Base-by-base conservation (phyloP, 2,329 filamentous ascomycete genomes). In the Talaromyces verruculosus region DNA sequence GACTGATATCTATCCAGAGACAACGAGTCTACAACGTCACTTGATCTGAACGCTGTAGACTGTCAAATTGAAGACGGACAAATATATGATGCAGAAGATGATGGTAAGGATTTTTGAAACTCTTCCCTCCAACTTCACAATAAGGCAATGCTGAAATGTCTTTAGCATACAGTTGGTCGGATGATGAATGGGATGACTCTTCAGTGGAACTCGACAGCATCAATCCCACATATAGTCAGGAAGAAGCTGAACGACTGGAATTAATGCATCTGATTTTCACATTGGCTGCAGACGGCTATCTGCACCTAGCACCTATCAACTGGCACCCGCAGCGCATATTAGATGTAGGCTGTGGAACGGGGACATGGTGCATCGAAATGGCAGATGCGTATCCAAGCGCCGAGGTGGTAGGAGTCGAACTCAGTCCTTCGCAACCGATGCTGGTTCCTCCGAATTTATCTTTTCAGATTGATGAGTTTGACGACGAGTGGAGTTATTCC, bases 381-480 rank as follows among this genome's bases (percentile, higher is more conserved):
- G 70, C 67, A 61, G 43, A 76, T 71, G 22, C 74, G 33, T 69
- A 74, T 62, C 75, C 75, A 19, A 71, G 71, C 47, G 78, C 79
- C 33, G 70, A 74, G 30, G 75, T 84, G 51, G 75, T 77, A 3
- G 82, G 81, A 53, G 80, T 76, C 15, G 80, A 82, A 65, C 75
- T 82, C 55, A 79, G 76, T 3, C 79, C 80, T 57, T 82, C 81
- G 53, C 81, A 83, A 68, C 80, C 80, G 5, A 72, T 74, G 63
- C 77, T 76, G 71, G 66, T 72, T 19, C 72, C 69, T n/a, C 69
- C 68, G 11, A 69, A 69, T 62, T n/a, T 69, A 6, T 43, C 61
- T 25, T 71, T 72, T 41, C 63, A 68, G 35, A 61, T 72, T 17
- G 67, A 70, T 30, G 65, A 69, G n/a, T 45, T 68, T 7, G 67